Evolutionary conservation across 140 eudicot genomes (phyloP), one percentile per base, ranked within the genome.

Genomic region (Stevia rebaudiana): DNA sequence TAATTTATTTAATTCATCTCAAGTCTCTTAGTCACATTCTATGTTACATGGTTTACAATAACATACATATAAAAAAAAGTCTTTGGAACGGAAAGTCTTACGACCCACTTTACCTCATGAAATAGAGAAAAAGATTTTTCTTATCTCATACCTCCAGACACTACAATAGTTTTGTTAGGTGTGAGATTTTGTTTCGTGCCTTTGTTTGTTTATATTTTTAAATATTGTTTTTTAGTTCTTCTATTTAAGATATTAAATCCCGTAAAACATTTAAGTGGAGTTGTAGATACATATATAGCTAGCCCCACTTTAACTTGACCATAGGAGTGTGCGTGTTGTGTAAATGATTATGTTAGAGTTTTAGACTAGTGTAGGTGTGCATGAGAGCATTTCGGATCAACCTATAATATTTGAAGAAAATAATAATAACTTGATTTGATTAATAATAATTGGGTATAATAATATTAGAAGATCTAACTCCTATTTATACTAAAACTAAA

Each of bases 251-350:
- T 6, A 16, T 24, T 30, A 33, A 30, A 23, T 22, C 18, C 52
- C 18, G 0, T 8, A 40, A 53, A 68, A 54, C 33, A 17, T n/a
- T 11, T 43, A 60, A 21, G 57, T 69, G 61, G 65, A 37, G 74
- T 21, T 56, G 21, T 57, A 30, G 60, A 13, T 43, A 39, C 49
- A 63, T 37, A 41, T 8, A 56, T 53, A 56, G 48, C 17, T 42
- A 69, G 66, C 57, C 56, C 74, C 58, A 42, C 74, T 56, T 68
- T 68, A 57, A 56, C 65, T 13, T 55, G 55, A 55, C 47, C 65
- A 31, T 55, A 55, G 66, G 58, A 22, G 36, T 43, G 66, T 56
- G 66, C 74, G 66, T 69, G 58, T 55, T 30, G 8, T 28, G 25
- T 43, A 43, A 69, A 69, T 69, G 58, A 69, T 69, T 69, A 69